phyloP scores from a whole-genome alignment of 2,329 filamentous ascomycete species.

The Bimuria novae-zelandiae region DNA sequence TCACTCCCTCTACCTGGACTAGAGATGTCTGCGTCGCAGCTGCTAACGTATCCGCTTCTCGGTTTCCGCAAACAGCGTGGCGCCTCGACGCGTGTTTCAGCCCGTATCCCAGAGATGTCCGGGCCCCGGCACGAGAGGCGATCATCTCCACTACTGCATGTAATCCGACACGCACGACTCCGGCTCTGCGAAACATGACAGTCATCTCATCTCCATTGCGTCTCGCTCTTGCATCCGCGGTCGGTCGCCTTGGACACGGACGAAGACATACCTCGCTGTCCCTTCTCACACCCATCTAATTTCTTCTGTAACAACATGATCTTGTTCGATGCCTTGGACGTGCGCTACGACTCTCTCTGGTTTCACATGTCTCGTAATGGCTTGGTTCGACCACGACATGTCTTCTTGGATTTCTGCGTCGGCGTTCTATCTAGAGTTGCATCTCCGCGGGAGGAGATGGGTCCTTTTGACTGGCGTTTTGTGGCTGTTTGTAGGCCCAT shows the following conservation, averaged over 20 bases:
- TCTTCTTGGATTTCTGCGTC: not conserved
- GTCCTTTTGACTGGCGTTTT: not conserved
- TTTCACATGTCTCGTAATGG: not conserved
- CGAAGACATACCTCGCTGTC: not conserved
- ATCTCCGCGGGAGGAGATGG: not conserved
- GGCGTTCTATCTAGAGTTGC: too few relatives aligned
- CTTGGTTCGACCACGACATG: not conserved
- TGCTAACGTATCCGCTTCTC: constrained; percentile 3
- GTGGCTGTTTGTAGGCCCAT: not conserved
- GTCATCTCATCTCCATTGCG: not conserved
- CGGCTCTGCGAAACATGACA: constrained; percentile 6
- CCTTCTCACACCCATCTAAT: not conserved
- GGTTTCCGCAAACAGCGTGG: constrained; percentile 4
- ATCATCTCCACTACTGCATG: constrained; percentile 3
- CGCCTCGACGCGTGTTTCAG: constrained; percentile 1
- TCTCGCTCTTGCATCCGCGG: not conserved
- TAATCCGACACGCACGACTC: constrained; percentile 2
- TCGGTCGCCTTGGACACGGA: not conserved
- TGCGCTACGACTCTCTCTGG: constrained; percentile 3
- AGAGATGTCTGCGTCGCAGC: not conserved
- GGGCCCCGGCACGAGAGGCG: not conserved
- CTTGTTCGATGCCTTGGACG: not conserved
- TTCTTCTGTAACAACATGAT: not conserved
- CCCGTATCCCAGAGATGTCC: not conserved
- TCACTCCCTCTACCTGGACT: not conserved